These are phyloP conservation scores for Tricholoma matsutake DNA, from an alignment of 768 basidiomycete species.

Conservation along the genomic window DNA sequence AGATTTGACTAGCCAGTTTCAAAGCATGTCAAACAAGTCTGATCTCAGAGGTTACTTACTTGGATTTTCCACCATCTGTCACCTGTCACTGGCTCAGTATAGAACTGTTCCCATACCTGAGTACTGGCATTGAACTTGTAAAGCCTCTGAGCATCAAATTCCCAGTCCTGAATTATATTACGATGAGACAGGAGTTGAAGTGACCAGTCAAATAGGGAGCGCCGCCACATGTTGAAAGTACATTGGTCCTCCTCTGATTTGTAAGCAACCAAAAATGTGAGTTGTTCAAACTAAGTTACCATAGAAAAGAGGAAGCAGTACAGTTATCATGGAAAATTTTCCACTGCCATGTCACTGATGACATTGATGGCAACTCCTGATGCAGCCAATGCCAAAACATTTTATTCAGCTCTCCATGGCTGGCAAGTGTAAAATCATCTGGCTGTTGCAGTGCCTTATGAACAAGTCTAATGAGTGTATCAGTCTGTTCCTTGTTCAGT, in stretches of 20 bases:
- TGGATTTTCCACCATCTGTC: conserved; percentile 32
- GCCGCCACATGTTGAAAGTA: conserved; percentile 15
- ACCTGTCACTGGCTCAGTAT: conserved; percentile 33
- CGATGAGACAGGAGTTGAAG: conserved; percentile 22
- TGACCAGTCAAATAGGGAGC: conserved; percentile 29
- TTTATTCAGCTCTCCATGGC: conserved; percentile 14
- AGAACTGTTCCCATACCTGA: conserved; percentile 19
- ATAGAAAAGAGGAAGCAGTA: no score
- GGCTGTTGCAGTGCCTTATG: conserved; percentile 1
- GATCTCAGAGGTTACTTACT: conserved; percentile 18
- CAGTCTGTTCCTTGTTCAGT: conserved; percentile 16
- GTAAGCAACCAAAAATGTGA: neutral
- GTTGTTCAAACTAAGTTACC: conserved; percentile 14
- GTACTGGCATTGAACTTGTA: conserved; percentile 23
- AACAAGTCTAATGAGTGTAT: conserved; percentile 20
- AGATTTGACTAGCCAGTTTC: conserved; percentile 9
- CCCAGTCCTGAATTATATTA: conserved; percentile 18
- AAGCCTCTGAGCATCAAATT: conserved; percentile 29
- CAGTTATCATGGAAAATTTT: no score
- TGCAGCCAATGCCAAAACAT: no score
- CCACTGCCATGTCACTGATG: no score
- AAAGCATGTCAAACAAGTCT: conserved; percentile 3
- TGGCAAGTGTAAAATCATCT: conserved; percentile 17
- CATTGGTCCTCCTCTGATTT: neutral
- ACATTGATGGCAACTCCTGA: no score